Evolutionary conservation across 2,329 filamentous ascomycete genomes (phyloP), one percentile per base, ranked within the genome.

Genomic region (Coniochaeta sp.): DNA sequence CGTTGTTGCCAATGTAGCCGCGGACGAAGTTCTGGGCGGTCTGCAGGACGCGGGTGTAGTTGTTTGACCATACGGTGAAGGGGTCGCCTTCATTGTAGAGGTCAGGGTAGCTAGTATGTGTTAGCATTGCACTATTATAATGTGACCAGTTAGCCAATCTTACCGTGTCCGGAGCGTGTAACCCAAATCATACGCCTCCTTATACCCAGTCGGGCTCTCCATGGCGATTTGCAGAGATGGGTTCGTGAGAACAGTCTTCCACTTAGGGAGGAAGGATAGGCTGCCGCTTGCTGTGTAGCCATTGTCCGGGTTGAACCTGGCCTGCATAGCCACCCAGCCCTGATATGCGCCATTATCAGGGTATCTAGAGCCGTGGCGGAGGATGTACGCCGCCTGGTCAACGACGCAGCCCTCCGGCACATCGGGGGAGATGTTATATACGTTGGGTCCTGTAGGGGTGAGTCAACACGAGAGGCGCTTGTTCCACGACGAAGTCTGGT

Each of bases 1-100:
- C 78, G 50, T 28, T 79, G 76, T 24, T 79, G 76, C 0, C 85
- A 0, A 89, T 70, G 67, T 83, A 89, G 8, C 86, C 86, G 34
- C 79, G 79, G 1, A 85, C 75, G 63, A 89, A 89, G 54, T 84
- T 77, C 58, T 81, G 75, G 1, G 85, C 85, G 1, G 84, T 86
- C 68, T 88, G 82, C 12, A 88, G 73, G 0, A 87, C 84, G 6
- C 84, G 79, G 6, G 82, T 80, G 69, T 89, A 89, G 65, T 85
- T 82, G 68, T 89, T 89, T 19, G 84, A 80, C 83, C 84, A 89
- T 7, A 86, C 79, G 9, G 80, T 74, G 65, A 88, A 87, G 9
- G 74, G 67, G 6, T 78, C 74, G 7, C 78, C 77, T 58, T 80
- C 75, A 1, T 68, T 65, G 64, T 83, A 82, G 19, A 88, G 76